A percentile compares a stretch with the other conserved stretches of the same genome.
Conservation (phyloP, 1,139 yeast genomes). For the Fermentozyma sake region DNA sequence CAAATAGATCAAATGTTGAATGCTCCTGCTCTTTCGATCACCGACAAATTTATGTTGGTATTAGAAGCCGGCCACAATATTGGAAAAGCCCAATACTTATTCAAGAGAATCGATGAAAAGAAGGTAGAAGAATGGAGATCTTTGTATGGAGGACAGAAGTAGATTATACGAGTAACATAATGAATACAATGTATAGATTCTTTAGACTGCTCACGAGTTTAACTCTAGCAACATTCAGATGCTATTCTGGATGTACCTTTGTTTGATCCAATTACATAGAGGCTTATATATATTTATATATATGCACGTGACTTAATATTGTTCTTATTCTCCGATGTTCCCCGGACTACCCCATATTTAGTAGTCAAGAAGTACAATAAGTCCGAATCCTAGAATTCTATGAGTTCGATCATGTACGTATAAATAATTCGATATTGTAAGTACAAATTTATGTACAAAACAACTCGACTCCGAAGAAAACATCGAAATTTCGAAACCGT, state of each 20-base stretch:
- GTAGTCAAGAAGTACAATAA: no score
- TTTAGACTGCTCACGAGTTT: conserved; percentile 1
- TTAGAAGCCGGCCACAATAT: conserved; percentile 81
- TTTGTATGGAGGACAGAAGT: conserved; percentile 64
- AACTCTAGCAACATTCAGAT: conserved; percentile 1
- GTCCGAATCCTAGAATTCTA: no score
- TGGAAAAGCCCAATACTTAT: conserved; percentile 87
- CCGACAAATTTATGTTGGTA: conserved; percentile 67
- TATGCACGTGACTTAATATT: no score
- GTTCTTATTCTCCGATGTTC: no score
- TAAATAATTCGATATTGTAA: no score
- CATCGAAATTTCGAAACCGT: no score
- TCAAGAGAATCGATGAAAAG: conserved; percentile 86
- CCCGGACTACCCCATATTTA: no score
- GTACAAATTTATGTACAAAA: no score
- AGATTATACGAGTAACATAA: background rate
- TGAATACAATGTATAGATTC: background rate
- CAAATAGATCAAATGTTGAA: conserved; percentile 76
- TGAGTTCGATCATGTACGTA: no score
- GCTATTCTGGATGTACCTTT: background rate
- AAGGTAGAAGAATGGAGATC: conserved; percentile 85
- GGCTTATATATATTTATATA: no score
- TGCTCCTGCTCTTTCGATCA: conserved; percentile 74
- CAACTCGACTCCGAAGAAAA: no score
- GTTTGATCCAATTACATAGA: conserved; percentile 1